phyloP scores from a whole-genome alignment of 805 yeast species.

The Wickerhamiella kazuoi region DNA sequence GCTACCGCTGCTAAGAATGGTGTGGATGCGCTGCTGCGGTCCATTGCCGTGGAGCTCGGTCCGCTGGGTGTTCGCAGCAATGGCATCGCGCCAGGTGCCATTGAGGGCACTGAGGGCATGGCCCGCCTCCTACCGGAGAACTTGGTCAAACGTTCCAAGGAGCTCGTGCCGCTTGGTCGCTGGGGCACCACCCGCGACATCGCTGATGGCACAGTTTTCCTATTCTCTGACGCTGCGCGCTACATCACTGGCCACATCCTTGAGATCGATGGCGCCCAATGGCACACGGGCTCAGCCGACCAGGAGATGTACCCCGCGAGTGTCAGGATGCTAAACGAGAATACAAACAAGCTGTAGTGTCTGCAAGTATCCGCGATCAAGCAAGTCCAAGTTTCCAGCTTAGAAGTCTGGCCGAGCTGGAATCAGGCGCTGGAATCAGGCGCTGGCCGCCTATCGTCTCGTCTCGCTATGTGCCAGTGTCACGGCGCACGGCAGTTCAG shows the following conservation, averaged over 20 bases:
- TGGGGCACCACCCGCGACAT: slow-evolving; percentile 56
- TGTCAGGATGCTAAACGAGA: slow-evolving; percentile 19
- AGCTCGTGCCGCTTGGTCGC: slow-evolving; percentile 34
- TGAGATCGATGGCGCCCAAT: slow-evolving; percentile 79
- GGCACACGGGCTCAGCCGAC: slow-evolving; percentile 29
- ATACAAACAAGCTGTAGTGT: slow-evolving; percentile 25
- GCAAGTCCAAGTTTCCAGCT: too few relatives aligned
- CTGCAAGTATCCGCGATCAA: too few relatives aligned
- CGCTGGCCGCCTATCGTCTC: too few relatives aligned
- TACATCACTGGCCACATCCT: slow-evolving; percentile 62
- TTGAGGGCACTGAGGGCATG: slow-evolving; percentile 74
- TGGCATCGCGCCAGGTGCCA: slow-evolving; percentile 84
- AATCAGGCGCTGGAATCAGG: background rate
- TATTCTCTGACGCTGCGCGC: slow-evolving; percentile 67
- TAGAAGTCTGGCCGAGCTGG: too few relatives aligned
- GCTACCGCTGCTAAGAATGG: slow-evolving; percentile 96
- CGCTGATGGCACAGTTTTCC: slow-evolving; percentile 70
- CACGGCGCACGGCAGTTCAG: too few relatives aligned
- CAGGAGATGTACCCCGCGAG: slow-evolving; percentile 29
- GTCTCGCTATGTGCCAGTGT: too few relatives aligned
- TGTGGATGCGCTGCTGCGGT: slow-evolving; percentile 68
- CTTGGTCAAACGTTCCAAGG: slow-evolving; percentile 26
- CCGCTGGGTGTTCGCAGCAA: slow-evolving; percentile 74
- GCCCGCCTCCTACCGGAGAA: slow-evolving; percentile 36
- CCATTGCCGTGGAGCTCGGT: slow-evolving; percentile 80